Evolutionary conservation across 352 stramenopile genomes (phyloP).

Genomic region (Globisporangium splendens): DNA sequence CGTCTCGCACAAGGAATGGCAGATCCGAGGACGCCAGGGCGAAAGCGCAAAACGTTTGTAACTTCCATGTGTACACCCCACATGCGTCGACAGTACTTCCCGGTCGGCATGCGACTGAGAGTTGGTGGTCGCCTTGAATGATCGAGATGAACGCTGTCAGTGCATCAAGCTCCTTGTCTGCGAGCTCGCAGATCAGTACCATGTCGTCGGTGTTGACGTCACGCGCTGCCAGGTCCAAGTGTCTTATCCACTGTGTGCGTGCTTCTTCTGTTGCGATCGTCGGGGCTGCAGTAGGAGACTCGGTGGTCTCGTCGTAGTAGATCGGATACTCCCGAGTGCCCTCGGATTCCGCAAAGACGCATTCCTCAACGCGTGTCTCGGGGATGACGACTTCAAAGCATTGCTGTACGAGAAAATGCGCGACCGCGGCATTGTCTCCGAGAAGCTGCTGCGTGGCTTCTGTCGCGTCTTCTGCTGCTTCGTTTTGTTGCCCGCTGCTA

Average conservation of each 20-base stretch:
- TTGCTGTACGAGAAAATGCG: slow-evolving; percentile 52
- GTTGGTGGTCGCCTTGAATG: slow-evolving; percentile 28
- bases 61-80: slow-evolving; percentile 16
- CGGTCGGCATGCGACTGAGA: slow-evolving; percentile 15
- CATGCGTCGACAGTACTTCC: neutral
- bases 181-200: slow-evolving; percentile 48
- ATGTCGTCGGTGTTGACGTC: slow-evolving; percentile 30
- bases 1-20: slow-evolving; percentile 48
- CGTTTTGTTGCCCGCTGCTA: slow-evolving; percentile 12
- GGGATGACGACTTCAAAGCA: slow-evolving; percentile 51
- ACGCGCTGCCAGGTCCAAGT: slow-evolving; percentile 18
- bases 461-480: neutral
- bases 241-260: slow-evolving; percentile 26
- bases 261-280: slow-evolving; percentile 22
- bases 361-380: slow-evolving; percentile 34
- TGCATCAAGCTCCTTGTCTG: slow-evolving; percentile 44
- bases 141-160: slow-evolving; percentile 29
- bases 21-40: slow-evolving; percentile 18
- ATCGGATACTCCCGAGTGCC: slow-evolving; percentile 39
- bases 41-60: slow-evolving; percentile 38
- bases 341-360: slow-evolving; percentile 41
- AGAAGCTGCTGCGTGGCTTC: neutral
- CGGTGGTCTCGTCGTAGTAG: slow-evolving; percentile 39
- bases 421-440: slow-evolving; percentile 17
- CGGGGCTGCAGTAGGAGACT: slow-evolving; percentile 21